Evolutionary conservation across 2,329 filamentous ascomycete species (phyloP).

Genomic region (Dendrostoma leiphaemia): DNA sequence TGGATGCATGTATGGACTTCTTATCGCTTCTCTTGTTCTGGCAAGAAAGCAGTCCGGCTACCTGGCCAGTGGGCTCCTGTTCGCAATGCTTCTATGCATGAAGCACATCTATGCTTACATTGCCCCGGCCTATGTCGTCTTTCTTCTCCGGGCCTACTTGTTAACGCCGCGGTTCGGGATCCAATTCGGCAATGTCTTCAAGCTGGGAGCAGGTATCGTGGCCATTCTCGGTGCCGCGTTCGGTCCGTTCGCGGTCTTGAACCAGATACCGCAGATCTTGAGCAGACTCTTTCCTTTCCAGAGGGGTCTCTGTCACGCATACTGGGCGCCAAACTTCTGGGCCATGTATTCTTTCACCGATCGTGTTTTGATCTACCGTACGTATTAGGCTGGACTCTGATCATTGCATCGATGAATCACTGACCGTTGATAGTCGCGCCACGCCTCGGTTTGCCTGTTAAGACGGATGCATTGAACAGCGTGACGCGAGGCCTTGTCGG

Average conservation of each 20-base stretch:
- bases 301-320: slow-evolving; percentile 90
- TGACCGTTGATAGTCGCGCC: slow-evolving; percentile 67
- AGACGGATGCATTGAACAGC: slow-evolving; percentile 74
- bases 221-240: slow-evolving; percentile 78
- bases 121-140: slow-evolving; percentile 93
- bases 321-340: slow-evolving; percentile 98
- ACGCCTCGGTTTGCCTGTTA: slow-evolving; percentile 70
- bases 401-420: slow-evolving; percentile 17
- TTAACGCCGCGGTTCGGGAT: slow-evolving; percentile 75
- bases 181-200: slow-evolving; percentile 74
- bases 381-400: slow-evolving; percentile 29
- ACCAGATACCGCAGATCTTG: slow-evolving; percentile 61
- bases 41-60: slow-evolving; percentile 74
- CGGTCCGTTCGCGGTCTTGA: slow-evolving; percentile 80
- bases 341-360: slow-evolving; percentile 93
- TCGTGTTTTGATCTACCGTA: slow-evolving; percentile 76
- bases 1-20: slow-evolving; percentile 88
- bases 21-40: slow-evolving; percentile 82
- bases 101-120: slow-evolving; percentile 99
- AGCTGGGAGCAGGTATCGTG: slow-evolving; percentile 72
- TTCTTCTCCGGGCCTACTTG: slow-evolving; percentile 85
- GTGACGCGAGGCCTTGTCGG: slow-evolving; percentile 92
- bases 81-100: slow-evolving; percentile 83
- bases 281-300: slow-evolving; percentile 91
- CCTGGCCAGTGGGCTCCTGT: slow-evolving; percentile 76